Base-by-base conservation (phyloP, 495 filamentous ascomycete genomes). In the Xylaria grammica region DNA sequence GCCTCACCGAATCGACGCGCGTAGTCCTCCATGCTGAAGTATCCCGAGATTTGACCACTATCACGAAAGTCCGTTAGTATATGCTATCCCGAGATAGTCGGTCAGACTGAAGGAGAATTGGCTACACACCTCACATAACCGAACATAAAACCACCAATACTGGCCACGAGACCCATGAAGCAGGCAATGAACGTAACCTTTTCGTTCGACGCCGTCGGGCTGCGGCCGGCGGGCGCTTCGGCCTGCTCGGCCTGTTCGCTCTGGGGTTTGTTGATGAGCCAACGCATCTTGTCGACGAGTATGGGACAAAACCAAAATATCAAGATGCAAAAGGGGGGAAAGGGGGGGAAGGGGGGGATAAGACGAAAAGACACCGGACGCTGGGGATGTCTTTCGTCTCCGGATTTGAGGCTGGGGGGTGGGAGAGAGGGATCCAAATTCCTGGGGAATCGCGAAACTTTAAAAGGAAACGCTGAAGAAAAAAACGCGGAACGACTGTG, bases 141-240 rank as follows among this genome's bases (percentile, higher is more conserved):
- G 66, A 92, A 92, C 75, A 92, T 89, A 78, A 93, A 91, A 63
- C 90, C 90, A 71, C 90, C 90, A 80, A 93, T 90, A 22, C 88
- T 83, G 58, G 84, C 81, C 48, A 84, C 75, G 27, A 66, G 59
- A 8, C 81, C 81, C 46, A 84, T 70, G 38, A 78, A 70, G 56
- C 76, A 42, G 11, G 82, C 75, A 3, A 78, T 46, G 30, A 71
- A 50, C 19, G 80, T 83, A 52, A 82, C 15, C 32, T 40, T 61
- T 34, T 61, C 58, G 19, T 61, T 50, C 6, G 58, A 36, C 32
- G 58, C 5, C 3, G 46, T n/a, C 20, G n/a, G 19, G 48, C 0
- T 36, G 20, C 27, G 13, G 48, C 44, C 13, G 22, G n/a, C 58
- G n/a, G n/a, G n/a, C 20, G 30, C 40, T 3, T 61, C 46, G 27